Conservation (phyloP, 1,284 basidiomycete species). For the Chalciporus sp. region DNA sequence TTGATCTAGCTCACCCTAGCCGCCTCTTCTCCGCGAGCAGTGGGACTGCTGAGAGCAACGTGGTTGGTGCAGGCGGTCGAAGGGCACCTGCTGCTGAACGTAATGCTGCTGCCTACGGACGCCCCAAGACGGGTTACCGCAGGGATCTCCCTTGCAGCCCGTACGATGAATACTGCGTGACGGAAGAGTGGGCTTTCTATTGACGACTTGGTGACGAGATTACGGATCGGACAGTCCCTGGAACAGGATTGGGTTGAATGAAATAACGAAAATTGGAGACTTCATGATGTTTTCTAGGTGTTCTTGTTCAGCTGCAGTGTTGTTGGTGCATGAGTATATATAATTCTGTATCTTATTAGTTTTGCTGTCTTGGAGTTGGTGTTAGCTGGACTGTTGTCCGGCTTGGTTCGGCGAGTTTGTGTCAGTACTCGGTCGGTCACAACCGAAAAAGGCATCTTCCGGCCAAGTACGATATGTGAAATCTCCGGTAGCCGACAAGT, state of each 20-base stretch:
- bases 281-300: not conserved
- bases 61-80: slow-evolving; percentile 35
- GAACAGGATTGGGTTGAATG: slow-evolving; percentile 3
- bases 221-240: not conserved
- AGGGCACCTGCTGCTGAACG: slow-evolving; percentile 32
- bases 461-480: slow-evolving; percentile 12
- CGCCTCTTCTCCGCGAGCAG: slow-evolving; percentile 36
- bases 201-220: slow-evolving; percentile 28
- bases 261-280: slow-evolving; percentile 12
- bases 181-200: slow-evolving; percentile 72
- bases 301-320: not conserved
- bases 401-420: not conserved
- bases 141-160: slow-evolving; percentile 55
- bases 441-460: slow-evolving; percentile 23
- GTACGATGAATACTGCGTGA: slow-evolving; percentile 65
- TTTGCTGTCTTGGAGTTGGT: not conserved
- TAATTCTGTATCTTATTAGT: not conserved
- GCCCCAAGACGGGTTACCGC: slow-evolving; percentile 37
- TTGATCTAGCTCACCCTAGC: slow-evolving; percentile 34
- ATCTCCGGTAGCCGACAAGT: slow-evolving; percentile 12
- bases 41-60: slow-evolving; percentile 37
- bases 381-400: too few species aligned
- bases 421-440: slow-evolving; percentile 1
- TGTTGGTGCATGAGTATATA: slow-evolving; percentile 13
- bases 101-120: slow-evolving; percentile 33